A percentile compares a stretch with the other conserved stretches of the same genome.
These are phyloP conservation scores for Cicer chorassanicum DNA, from an alignment of 306 rosid species.

Conservation along the genomic window DNA sequence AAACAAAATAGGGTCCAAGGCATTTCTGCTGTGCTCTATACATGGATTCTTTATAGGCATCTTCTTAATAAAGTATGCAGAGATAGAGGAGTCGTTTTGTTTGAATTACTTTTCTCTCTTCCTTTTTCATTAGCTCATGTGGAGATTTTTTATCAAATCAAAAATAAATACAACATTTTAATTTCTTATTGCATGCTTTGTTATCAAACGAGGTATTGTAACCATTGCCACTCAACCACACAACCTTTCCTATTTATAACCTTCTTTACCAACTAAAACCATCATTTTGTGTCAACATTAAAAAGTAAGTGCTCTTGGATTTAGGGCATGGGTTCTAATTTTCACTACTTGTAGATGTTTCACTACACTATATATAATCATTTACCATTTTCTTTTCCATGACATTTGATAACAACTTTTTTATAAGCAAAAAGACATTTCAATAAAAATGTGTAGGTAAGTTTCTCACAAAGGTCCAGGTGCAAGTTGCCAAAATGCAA, in stretches of 20 bases:
- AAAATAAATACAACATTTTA: not conserved
- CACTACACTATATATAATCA: not conserved
- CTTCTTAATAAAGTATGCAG: conserved; percentile 1
- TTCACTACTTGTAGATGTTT: conserved; percentile 12
- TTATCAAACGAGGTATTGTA: not conserved
- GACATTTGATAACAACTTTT: not conserved
- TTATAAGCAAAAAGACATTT: not conserved
- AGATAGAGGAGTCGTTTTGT: not conserved
- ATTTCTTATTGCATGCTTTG: not conserved
- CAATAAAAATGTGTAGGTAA: not conserved
- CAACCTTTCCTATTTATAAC: not conserved
- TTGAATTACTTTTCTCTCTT: not conserved
- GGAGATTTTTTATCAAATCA: not conserved
- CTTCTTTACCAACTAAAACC: not conserved
- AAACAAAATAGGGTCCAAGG: conserved; percentile 4
- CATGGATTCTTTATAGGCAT: conserved; percentile 16
- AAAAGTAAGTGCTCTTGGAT: not conserved
- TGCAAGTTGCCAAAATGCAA: conserved; percentile 2
- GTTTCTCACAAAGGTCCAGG: not conserved
- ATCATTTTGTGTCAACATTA: not conserved
- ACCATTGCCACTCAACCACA: not conserved
- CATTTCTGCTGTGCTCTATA: not conserved
- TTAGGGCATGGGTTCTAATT: not conserved
- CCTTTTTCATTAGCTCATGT: not conserved
- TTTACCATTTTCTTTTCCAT: not conserved